Percentiles rank a stretch among this genome's conserved stretches.
These are phyloP conservation scores for Metschnikowia kofuensis DNA, from an alignment of 805 yeast species.

Conservation along the genomic window DNA sequence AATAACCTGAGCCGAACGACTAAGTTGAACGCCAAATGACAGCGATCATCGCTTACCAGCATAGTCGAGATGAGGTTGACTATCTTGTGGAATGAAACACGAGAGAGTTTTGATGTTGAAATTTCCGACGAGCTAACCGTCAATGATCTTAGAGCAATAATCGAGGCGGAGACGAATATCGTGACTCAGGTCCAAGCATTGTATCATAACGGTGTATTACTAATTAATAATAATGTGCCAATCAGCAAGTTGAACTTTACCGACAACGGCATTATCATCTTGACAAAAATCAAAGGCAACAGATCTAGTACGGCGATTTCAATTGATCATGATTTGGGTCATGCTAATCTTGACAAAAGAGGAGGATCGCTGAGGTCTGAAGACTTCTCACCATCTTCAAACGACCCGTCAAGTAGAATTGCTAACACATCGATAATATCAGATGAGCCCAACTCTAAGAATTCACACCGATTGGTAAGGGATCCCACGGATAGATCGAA, in stretches of 20 bases:
- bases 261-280: constrained; percentile 60
- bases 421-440: background rate
- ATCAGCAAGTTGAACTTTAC: constrained; percentile 47
- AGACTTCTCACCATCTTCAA: too few species aligned
- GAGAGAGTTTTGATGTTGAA: constrained; percentile 47
- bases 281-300: constrained; percentile 8
- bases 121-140: constrained; percentile 62
- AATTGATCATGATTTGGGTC: too few species aligned
- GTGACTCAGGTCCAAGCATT: constrained; percentile 47
- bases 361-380: too few species aligned
- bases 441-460: background rate
- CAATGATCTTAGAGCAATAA: constrained; percentile 66
- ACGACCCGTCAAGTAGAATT: background rate
- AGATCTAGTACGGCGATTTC: too few species aligned
- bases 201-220: constrained; percentile 41
- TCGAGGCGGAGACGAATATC: constrained; percentile 67
- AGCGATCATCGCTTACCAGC: background rate
- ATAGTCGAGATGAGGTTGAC: constrained; percentile 13
- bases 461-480: background rate
- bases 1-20: background rate
- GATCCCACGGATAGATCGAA: constrained; percentile 45
- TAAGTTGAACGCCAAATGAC: background rate
- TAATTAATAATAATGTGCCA: constrained; percentile 34
- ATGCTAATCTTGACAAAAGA: too few species aligned
- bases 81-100: constrained; percentile 20